These are phyloP conservation scores for Avena eriantha DNA, from an alignment of 176 grass and related monocot genomes.

Conservation along the genomic window DNA sequence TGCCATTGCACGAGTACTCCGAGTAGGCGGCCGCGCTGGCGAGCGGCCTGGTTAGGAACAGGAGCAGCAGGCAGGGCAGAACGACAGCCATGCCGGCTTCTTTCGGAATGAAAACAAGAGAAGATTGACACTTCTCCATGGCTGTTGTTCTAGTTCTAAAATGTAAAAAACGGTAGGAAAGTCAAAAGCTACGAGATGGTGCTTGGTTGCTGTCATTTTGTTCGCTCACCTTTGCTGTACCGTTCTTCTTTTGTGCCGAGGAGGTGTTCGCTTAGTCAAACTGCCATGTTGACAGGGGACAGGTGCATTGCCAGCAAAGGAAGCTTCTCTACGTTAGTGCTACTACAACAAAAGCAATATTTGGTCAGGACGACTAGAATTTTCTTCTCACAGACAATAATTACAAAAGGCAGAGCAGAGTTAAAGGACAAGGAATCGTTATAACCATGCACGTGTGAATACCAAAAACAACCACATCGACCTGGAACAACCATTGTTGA, in stretches of 20 bases:
- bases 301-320: neutral
- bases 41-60: neutral
- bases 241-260: neutral
- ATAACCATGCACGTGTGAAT: neutral
- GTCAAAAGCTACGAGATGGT: conserved; percentile 26
- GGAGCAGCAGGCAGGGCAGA: neutral
- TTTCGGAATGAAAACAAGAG: neutral
- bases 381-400: neutral
- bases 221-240: neutral
- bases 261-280: neutral
- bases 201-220: neutral
- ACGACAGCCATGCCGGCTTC: neutral
- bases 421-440: neutral
- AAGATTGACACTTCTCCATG: neutral
- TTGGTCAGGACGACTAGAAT: neutral
- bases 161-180: neutral
- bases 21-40: conserved; percentile 28
- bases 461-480: neutral
- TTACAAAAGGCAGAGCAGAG: neutral
- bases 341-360: neutral
- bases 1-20: conserved; percentile 50
- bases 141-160: conserved; percentile 8
- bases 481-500: neutral
- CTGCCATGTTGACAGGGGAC: neutral
- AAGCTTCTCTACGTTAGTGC: neutral